Base-by-base conservation (phyloP, 1,284 basidiomycete genomes). In the Gymnopus androsaceus region DNA sequence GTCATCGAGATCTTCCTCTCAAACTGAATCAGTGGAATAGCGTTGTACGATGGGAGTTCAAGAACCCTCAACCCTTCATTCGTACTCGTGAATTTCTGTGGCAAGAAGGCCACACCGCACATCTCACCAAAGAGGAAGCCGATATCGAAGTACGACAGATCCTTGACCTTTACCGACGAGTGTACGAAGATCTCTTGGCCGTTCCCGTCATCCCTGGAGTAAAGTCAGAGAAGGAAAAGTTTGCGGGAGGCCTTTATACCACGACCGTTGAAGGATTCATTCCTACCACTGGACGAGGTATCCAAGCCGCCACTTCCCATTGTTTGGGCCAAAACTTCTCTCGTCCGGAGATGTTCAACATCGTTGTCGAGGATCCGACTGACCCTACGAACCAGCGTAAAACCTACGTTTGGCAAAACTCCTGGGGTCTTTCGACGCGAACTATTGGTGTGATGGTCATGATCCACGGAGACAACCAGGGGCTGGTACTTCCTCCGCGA, bases 11-110 rank as follows among this genome's bases (percentile, higher is more conserved):
- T 72, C 87, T 99, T 51, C 96, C 96, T 5, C 79, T 99, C 65
- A 97, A 96, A 74, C 83, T 99, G 56, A 99, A 99, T 77, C 93
- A 98, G 74, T 99, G 96, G 96, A 98, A 98, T 79, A 94, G 87
- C 64, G 95, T 99, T 66, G 96, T 99, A 27, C 89, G 96, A 61
- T 99, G 96, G 96, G 96, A 99, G 74, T 99, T 99, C 82, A 99
- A 99, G 79, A 97, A 96, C 74, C 97, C 96, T 54, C 94, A 99
- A 75, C 96, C 96, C 2, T 99, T 99, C 90, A 83, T 99, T 40
- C 94, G 96, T 61, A 99, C 97, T 2, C 92, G 97, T 68, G 96
- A 99, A 77, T 99, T 98, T 83, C 79, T 99, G 33, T 99, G 97
- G 96, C 96, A 99, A 77, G 97, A 99, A 75, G 96, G 96, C 45